Evolutionary conservation across 108 stramenopile genomes (phyloP), one percentile per base, ranked within the genome.

Genomic region (Skeletonema costatum): DNA sequence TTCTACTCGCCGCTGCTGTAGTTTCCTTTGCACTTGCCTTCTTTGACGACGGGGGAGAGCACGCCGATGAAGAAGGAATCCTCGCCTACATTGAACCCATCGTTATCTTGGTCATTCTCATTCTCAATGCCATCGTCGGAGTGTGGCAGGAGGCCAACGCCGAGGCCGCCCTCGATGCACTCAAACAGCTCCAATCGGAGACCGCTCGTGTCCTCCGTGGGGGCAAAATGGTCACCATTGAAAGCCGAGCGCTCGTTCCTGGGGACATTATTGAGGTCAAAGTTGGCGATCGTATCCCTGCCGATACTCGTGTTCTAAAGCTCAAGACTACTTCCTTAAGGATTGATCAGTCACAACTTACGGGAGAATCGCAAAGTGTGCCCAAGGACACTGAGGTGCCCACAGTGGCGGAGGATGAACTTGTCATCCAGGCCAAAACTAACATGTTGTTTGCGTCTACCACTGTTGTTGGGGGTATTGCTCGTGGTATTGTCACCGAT

Each of bases 111-210:
- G 74, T 91, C 41, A 98, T 99, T 78, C 89, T 99, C 21, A 80
- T 98, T 29, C 71, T 98, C 39, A 99, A 99, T 85, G 99, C 99
- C 17, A 85, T 94, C 17, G 98, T 99, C 25, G 98, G 98, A 25
- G 97, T 99, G 0, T 96, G 92, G 96, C 98, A 99, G 79, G 83
- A 87, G 30, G 87, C 86, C 66, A 92, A 90, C 44, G 99, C 99
- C 25, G 86, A 90, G 73, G 88, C 89, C 25, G 86, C 89, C 10
- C 76, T 99, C 65, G 94, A 97, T 32, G 98, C 98, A 11, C 86
- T 99, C 50, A 93, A 97, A 74, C 78, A 91, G 71, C 74, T 99
- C 36, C 98, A 99, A 87, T 90, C 97, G 10, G 86, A 83, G 12
- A 68, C 75, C 5, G 92, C 92, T 19, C 88, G 88, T 9, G 95